These are phyloP conservation scores for Tephrocybe sp. DNA, from an alignment of 768 basidiomycete species.

Conservation along the genomic window DNA sequence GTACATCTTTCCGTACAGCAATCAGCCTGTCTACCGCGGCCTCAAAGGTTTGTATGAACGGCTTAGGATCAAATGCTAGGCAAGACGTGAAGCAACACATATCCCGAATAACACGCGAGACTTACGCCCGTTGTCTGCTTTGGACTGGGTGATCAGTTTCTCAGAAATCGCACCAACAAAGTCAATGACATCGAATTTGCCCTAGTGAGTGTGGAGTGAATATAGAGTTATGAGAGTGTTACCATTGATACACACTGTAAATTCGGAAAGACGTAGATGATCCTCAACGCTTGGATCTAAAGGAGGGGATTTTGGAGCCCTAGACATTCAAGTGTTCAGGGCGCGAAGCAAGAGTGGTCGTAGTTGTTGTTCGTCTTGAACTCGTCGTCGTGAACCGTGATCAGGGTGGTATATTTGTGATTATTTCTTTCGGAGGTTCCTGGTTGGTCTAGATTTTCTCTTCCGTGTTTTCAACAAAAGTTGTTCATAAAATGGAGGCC, in stretches of 20 bases:
- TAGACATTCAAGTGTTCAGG: slow-evolving; percentile 15
- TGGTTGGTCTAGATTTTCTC: slow-evolving; percentile 8
- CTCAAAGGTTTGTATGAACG: slow-evolving; percentile 92
- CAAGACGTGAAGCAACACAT: slow-evolving; percentile 9
- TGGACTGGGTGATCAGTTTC: slow-evolving; percentile 84
- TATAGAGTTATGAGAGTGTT: neutral
- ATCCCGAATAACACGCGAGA: slow-evolving; percentile 11
- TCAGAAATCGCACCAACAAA: slow-evolving; percentile 86
- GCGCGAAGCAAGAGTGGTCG: neutral
- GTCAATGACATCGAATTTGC: slow-evolving; percentile 90
- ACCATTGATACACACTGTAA: slow-evolving; percentile 42
- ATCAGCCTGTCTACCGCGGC: slow-evolving; percentile 88
- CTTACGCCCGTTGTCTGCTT: slow-evolving; percentile 77
- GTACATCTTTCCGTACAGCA: slow-evolving; percentile 85
- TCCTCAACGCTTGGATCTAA: slow-evolving; percentile 56
- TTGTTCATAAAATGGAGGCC: slow-evolving; percentile 18
- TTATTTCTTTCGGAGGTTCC: slow-evolving; percentile 17
- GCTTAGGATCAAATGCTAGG: slow-evolving; percentile 90
- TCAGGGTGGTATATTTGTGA: slow-evolving; percentile 16
- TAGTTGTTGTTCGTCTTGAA: neutral
- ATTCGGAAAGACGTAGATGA: slow-evolving; percentile 51
- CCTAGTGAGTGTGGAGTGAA: slow-evolving; percentile 39
- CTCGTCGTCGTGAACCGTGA: neutral
- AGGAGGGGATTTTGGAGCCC: slow-evolving; percentile 10
- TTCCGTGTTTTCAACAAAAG: neutral